Evolutionary conservation across 805 yeast genomes (phyloP).

Genomic region (Priceomyces fermenticarens): DNA sequence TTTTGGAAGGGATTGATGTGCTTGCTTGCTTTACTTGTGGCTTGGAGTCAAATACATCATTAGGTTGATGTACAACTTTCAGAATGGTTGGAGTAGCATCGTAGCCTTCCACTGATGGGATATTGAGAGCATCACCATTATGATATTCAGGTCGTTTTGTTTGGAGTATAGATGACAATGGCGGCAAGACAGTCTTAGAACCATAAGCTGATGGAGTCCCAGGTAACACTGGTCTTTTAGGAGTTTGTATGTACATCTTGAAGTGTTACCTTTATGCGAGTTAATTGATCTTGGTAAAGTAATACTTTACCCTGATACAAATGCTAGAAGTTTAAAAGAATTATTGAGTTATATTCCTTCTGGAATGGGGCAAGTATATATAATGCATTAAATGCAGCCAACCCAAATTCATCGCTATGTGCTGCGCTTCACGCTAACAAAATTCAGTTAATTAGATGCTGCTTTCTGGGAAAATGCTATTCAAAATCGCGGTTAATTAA

Average conservation of each 20-base stretch:
- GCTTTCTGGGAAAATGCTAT: neutral
- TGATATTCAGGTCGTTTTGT: neutral
- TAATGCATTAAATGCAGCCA: neutral
- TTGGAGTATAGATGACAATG: slow-evolving; percentile 33
- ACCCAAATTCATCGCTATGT: neutral
- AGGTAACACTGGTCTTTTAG: slow-evolving; percentile 30
- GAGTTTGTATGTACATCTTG: slow-evolving; percentile 28
- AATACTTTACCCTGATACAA: neutral
- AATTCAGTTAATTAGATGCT: slow-evolving; percentile 4
- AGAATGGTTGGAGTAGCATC: slow-evolving; percentile 7
- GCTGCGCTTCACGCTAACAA: slow-evolving; percentile 7
- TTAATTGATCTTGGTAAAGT: neutral
- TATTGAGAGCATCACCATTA: slow-evolving; percentile 2
- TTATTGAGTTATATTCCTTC: neutral
- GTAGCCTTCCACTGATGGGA: slow-evolving; percentile 27
- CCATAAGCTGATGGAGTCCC: slow-evolving; percentile 17
- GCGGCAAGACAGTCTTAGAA: slow-evolving; percentile 34
- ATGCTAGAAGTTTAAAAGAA: neutral
- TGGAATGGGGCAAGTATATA: slow-evolving; percentile 1
- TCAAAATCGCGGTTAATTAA: slow-evolving; percentile 2
- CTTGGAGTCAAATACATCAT: neutral
- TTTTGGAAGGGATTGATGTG: neutral
- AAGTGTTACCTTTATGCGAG: neutral
- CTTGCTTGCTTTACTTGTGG: neutral
- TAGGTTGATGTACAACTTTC: slow-evolving; percentile 3